A percentile compares a stretch with the other conserved stretches of the same genome.
Evolutionary conservation across 306 rosid genomes (phyloP).

Genomic region (Cajanus cajan): DNA sequence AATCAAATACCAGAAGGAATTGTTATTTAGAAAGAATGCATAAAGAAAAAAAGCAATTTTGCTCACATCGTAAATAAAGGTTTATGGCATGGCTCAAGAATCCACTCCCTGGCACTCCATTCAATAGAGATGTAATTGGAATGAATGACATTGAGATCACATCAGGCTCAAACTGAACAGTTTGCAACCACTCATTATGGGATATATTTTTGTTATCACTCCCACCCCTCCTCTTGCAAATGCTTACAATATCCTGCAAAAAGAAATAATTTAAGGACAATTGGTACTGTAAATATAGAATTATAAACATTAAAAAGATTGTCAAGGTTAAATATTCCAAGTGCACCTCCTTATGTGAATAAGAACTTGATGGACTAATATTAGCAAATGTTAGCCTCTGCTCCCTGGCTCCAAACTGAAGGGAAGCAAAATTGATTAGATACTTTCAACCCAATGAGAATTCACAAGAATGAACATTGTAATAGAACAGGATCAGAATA

Average conservation of each 20-base stretch:
- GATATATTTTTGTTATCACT: conserved; percentile 50
- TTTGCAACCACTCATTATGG: conserved; percentile 85
- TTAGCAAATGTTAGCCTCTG: conserved; percentile 79
- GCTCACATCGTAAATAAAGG: conserved; percentile 94
- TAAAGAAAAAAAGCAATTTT: conserved; percentile 24
- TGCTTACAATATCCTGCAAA: conserved; percentile 74
- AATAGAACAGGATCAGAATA: not conserved
- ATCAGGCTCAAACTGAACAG: conserved; percentile 87
- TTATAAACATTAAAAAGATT: conserved; percentile 12
- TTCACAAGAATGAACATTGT: not conserved
- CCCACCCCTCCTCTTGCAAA: conserved; percentile 92
- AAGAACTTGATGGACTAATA: conserved; percentile 71
- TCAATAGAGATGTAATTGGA: conserved; percentile 87
- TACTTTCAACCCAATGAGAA: conserved; percentile 4
- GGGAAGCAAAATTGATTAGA: conserved; percentile 34
- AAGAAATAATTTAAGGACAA: conserved; percentile 26
- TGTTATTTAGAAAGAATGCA: conserved; percentile 21
- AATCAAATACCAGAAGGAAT: conserved; percentile 8
- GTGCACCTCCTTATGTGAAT: conserved; percentile 85
- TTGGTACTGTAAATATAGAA: conserved; percentile 11
- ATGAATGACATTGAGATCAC: conserved; percentile 94
- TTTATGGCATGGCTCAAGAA: conserved; percentile 98
- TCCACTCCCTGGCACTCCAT: conserved; percentile 97
- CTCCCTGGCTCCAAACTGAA: conserved; percentile 78
- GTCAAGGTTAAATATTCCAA: conserved; percentile 23